Base-by-base conservation (phyloP, 2,329 filamentous ascomycete genomes). In the Paecilomyces fulvus region DNA sequence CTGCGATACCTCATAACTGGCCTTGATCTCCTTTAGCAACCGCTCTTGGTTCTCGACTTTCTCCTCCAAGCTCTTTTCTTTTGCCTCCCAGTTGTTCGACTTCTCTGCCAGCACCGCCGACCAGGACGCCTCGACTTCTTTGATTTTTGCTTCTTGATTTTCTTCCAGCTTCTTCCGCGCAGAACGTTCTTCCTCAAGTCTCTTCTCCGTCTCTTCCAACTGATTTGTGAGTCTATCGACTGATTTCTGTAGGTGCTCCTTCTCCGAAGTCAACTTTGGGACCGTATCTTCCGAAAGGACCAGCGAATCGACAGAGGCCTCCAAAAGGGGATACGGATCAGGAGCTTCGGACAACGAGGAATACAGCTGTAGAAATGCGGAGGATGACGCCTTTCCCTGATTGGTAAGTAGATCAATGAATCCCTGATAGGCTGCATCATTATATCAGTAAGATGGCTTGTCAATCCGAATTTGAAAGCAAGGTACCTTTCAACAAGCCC, bases 401-500 rank as follows among this genome's bases (percentile, higher is more conserved):
- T 92, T 96, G 20, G 94, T 95, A 59, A 99, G 81, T 57, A 96
- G 85, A 70, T 99, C 94, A 72, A 99, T 96, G 69, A 97, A 99
- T 54, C 87, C 88, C 75, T 99, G 94, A 77, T 99, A 99, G 52
- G 92, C 91, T 92, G 72, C 59, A 37, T 52, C 14, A 9, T 53
- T 20, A 48, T 30, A 48, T 33, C 9, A 43, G 30, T 37, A 31
- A 8, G 33, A 11, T 51, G 21, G 31, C 23, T 14, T 17, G 12
- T 23, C 23, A 55, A 43, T 21, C 51, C 23, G 55, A 43, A 23
- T 60, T 67, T 51, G 25, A 23, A 20, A 11, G 49, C 52, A 51
- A 65, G 60, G 21, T 70, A 91, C 90, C 86, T 80, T 96, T 96
- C 58, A 99, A 76, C 53, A 99, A 76, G 43, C 84, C 84, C 75